Evolutionary conservation across 2,329 filamentous ascomycete species (phyloP), one percentile per base, ranked within the genome.

Genomic region (Ceratocystis destructans): DNA sequence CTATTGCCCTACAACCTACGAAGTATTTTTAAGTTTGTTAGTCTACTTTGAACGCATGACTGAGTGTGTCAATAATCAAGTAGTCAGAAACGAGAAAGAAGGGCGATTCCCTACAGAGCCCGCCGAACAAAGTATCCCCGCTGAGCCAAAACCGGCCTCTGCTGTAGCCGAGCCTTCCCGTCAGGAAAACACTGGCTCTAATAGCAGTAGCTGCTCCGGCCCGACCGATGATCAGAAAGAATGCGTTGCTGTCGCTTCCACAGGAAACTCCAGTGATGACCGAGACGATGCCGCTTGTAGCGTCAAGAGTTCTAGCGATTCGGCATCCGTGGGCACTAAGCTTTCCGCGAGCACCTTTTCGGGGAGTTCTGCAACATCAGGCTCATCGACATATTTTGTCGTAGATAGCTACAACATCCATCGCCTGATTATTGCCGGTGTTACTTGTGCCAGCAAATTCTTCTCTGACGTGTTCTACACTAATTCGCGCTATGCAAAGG

Each of bases 41-140:
- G 92, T 99, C 41, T 99, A 97, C 76, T 99, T 99, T 76, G 94
- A 99, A 75, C 88, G 94, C 69, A 99, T 99, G 94, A 96, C 93
- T 55, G 94, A 97, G 75, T 84, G 90, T 67, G 91, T 97, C 68
- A 97, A 97, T 73, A 87, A 88, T 57, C 82, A 87, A 67, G 87
- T 90, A 5, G 82, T 88, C 74, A 84, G 87, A 73, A 84, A 82
- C 72, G 87, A 82, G 76, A 78, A 76, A 64, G 73, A 74, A 64
- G 70, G 72, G 15, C 12, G 8, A 15, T 22, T 28, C 10, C 5
- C 31, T 45, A 33, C 25, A 62, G 64, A 61, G 2, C 12, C 7
- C 8, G 28, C 28, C 3, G 20, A 33, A 59, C 1, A 28, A 6
- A 3, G 6, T n/a, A 37, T 12, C 31, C 7, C 20, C 2, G 31